Evolutionary conservation across 345 rosid genomes (phyloP).

Genomic region (Ricinus communis): DNA sequence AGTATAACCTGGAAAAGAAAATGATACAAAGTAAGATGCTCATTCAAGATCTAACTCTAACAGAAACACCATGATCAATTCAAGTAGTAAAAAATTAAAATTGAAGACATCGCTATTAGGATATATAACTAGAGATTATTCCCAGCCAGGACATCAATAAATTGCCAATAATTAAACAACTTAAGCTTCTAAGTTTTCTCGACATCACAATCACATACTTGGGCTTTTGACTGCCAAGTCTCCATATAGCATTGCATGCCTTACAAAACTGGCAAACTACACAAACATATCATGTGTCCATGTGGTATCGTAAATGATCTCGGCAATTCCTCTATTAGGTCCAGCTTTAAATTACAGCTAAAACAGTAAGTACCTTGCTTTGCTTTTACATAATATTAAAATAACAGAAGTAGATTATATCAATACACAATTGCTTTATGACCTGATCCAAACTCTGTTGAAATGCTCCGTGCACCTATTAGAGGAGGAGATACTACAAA

Average conservation of each 20-base stretch:
- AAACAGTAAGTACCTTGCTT: no score
- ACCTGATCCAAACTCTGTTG: no score
- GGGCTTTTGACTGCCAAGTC: neutral
- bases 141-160: neutral
- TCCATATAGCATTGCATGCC: neutral
- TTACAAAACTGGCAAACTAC: neutral
- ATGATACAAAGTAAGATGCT: neutral
- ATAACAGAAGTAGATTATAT: no score
- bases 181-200: neutral
- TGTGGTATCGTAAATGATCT: neutral
- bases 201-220: neutral
- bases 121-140: neutral
- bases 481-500: no score
- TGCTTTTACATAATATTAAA: no score
- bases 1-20: slow-evolving; percentile 59
- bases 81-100: neutral
- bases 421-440: no score
- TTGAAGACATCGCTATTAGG: neutral
- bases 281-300: neutral
- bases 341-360: no score
- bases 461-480: no score
- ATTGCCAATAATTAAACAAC: neutral
- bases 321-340: no score
- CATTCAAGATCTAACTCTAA: neutral
- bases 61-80: neutral